Evolutionary conservation across 306 rosid genomes (phyloP).

Genomic region (Canavalia gladiata): DNA sequence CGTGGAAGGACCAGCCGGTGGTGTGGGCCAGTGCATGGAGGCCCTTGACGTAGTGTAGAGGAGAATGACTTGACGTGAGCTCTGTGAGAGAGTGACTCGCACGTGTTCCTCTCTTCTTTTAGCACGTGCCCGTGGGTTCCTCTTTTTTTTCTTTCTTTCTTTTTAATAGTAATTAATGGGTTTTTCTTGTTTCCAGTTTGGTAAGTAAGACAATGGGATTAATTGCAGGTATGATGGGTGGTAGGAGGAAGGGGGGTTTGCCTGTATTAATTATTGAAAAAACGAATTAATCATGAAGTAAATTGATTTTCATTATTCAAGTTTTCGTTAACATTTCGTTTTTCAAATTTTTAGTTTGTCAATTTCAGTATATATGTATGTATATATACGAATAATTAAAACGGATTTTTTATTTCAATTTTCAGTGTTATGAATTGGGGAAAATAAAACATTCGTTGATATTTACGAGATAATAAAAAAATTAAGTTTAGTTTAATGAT

Average conservation of each 20-base stretch:
- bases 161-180: conserved; percentile 21
- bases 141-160: background rate
- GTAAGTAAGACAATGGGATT: conserved; percentile 43
- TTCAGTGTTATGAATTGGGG: background rate
- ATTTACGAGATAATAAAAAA: background rate
- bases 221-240: background rate
- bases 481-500: background rate
- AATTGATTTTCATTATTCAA: conserved; percentile 48
- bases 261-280: conserved; percentile 59
- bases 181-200: conserved; percentile 39
- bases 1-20: conserved; percentile 91
- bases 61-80: conserved; percentile 14
- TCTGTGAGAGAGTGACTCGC: conserved; percentile 44
- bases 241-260: conserved; percentile 40
- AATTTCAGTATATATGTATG: background rate
- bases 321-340: conserved; percentile 32
- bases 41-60: conserved; percentile 58
- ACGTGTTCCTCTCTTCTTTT: conserved; percentile 55
- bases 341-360: conserved; percentile 3
- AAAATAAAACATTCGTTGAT: background rate
- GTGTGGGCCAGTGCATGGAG: conserved; percentile 99
- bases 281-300: conserved; percentile 49
- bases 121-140: conserved; percentile 59
- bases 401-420: background rate
- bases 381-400: conserved; percentile 6